phyloP scores from a whole-genome alignment of 1,139 yeast species.

The Zygosaccharomyces sapae region DNA sequence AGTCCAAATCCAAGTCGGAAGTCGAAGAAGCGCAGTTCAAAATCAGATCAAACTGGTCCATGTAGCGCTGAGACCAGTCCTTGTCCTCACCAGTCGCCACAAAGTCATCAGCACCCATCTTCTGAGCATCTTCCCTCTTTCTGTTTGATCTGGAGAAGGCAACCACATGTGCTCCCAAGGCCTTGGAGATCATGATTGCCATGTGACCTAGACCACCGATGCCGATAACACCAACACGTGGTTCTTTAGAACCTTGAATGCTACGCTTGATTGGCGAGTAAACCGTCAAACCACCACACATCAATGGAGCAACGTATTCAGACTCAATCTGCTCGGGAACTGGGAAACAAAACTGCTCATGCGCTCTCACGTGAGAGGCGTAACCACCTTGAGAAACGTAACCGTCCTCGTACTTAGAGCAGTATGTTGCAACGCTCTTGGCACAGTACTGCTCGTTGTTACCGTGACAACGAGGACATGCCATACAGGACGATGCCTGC shows the following conservation, averaged over 20 bases:
- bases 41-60: constrained; percentile 44
- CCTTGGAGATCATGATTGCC: constrained; percentile 54
- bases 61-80: constrained; percentile 39
- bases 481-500: constrained; percentile 43
- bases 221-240: constrained; percentile 52
- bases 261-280: constrained; percentile 49
- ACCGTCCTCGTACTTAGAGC: constrained; percentile 42
- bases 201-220: constrained; percentile 61
- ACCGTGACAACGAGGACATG: constrained; percentile 44
- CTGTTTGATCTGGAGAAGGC: constrained; percentile 49
- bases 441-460: constrained; percentile 49
- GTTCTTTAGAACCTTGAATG: constrained; percentile 37
- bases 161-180: constrained; percentile 54
- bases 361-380: constrained; percentile 47
- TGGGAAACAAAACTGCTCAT: constrained; percentile 46
- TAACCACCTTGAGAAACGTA: constrained; percentile 52
- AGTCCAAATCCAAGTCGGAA: constrained; percentile 39
- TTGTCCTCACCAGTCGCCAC: constrained; percentile 46
- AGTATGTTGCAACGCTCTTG: constrained; percentile 43
- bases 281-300: constrained; percentile 53
- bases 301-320: constrained; percentile 46
- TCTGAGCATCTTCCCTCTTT: constrained; percentile 49
- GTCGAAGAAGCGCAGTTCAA: constrained; percentile 51
- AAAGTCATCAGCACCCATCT: constrained; percentile 51
- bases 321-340: constrained; percentile 46